Conservation (phyloP, 2,329 filamentous ascomycete species). For the Fusarium proliferatum region DNA sequence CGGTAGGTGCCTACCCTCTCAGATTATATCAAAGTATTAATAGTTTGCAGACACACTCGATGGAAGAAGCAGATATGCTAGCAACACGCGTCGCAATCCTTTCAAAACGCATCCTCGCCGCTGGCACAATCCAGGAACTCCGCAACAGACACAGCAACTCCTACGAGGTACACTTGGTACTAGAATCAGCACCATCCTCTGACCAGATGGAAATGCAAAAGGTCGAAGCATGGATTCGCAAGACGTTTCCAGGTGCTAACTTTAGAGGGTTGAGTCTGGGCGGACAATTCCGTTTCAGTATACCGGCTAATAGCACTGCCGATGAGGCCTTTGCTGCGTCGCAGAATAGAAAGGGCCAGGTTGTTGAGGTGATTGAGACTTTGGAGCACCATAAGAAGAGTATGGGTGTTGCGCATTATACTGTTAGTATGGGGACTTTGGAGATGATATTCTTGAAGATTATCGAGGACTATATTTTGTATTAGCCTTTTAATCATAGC, state of each 20-base stretch:
- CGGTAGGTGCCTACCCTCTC: conserved; percentile 42
- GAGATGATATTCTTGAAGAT: conserved; percentile 11
- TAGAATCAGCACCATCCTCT: conserved; percentile 76
- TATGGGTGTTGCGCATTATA: background rate
- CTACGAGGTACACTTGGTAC: conserved; percentile 81
- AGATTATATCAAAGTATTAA: no score
- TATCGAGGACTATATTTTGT: background rate
- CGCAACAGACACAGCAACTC: conserved; percentile 77
- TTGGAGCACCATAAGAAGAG: background rate
- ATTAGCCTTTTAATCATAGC: background rate
- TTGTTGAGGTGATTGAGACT: background rate
- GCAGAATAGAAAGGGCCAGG: background rate
- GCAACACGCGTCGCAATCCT: conserved; percentile 76
- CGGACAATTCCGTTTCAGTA: background rate
- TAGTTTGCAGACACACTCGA: conserved; percentile 69
- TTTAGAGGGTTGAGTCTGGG: background rate
- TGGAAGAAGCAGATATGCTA: conserved; percentile 84
- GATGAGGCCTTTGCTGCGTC: background rate
- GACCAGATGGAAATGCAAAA: conserved; percentile 37
- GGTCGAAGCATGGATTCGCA: background rate
- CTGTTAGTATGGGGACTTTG: conserved; percentile 1
- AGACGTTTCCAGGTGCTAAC: background rate
- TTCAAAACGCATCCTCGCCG: conserved; percentile 81
- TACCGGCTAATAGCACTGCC: background rate
- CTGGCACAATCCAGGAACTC: conserved; percentile 76